A percentile compares a stretch with the other conserved stretches of the same genome.
phyloP scores from a whole-genome alignment of 257 asterid species.

The Eustoma russellianum region DNA sequence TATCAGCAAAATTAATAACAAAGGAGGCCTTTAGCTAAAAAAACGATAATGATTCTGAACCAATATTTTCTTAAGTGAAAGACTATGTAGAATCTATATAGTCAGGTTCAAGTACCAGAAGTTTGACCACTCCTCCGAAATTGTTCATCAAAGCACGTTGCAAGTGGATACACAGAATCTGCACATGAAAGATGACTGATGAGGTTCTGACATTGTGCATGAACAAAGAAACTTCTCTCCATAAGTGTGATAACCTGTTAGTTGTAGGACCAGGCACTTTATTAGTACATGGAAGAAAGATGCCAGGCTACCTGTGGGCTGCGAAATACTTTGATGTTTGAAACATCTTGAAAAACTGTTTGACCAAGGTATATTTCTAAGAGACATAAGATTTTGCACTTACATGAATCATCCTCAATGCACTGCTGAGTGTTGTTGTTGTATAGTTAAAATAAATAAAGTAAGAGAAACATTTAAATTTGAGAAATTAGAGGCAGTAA shows the following conservation, averaged over 20 bases:
- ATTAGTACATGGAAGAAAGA: too few species aligned
- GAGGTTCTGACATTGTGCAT: too few species aligned
- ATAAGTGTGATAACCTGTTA: too few species aligned
- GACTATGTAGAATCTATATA: not conserved
- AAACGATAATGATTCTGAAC: not conserved
- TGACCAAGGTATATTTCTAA: constrained; percentile 69
- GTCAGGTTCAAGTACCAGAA: constrained; percentile 37
- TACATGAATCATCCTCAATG: constrained; percentile 54
- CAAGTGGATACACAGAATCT: constrained; percentile 85
- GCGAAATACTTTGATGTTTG: constrained; percentile 63
- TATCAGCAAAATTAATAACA: not conserved
- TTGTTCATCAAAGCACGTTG: constrained; percentile 81
- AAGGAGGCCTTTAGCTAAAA: not conserved
- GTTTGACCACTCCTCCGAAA: constrained; percentile 63
- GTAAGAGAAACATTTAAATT: too few species aligned
- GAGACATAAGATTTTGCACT: constrained; percentile 57
- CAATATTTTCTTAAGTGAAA: not conserved
- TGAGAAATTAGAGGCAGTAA: not conserved
- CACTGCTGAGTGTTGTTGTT: too few species aligned
- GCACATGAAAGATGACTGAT: constrained; percentile 23
- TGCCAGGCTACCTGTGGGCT: constrained; percentile 57
- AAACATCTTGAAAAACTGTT: constrained; percentile 57
- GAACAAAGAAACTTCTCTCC: not conserved
- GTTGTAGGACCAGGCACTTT: too few species aligned
- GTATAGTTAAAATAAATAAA: too few species aligned